A percentile compares a stretch with the other conserved stretches of the same genome.
Evolutionary conservation across 2,329 filamentous ascomycete genomes (phyloP).

Genomic region (Clonostachys solani): DNA sequence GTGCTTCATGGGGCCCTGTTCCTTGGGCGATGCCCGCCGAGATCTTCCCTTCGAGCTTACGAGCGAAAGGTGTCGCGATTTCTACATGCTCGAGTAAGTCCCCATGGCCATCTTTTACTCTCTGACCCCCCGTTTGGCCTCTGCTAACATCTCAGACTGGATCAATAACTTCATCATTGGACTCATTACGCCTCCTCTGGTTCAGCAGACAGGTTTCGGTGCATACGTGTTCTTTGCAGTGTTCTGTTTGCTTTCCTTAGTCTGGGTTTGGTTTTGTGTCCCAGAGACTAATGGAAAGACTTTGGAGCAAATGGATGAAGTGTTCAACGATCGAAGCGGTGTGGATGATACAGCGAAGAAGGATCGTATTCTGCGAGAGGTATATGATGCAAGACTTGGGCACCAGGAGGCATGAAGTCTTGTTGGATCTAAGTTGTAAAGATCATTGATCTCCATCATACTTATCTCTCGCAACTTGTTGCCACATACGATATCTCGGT

Average conservation of each 20-base stretch:
- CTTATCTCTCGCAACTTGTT: too few species aligned
- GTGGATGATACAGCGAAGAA: conserved; percentile 34
- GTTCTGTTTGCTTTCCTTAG: conserved; percentile 42
- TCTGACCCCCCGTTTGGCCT: too few species aligned
- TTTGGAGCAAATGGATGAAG: conserved; percentile 45
- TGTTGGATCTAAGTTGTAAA: too few species aligned
- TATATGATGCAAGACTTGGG: too few species aligned
- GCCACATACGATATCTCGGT: too few species aligned
- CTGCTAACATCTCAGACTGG: conserved; percentile 32
- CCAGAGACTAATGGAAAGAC: conserved; percentile 49
- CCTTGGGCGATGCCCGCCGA: conserved; percentile 28
- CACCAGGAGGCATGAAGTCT: too few species aligned
- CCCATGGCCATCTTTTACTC: too few species aligned
- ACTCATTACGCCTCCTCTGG: conserved; percentile 54
- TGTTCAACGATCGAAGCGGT: conserved; percentile 25
- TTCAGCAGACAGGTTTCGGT: conserved; percentile 42
- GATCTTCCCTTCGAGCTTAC: conserved; percentile 48
- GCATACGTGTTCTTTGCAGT: conserved; percentile 56
- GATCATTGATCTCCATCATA: too few species aligned
- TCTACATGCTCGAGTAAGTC: conserved; percentile 44
- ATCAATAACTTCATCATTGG: conserved; percentile 58
- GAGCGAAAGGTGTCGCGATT: conserved; percentile 60
- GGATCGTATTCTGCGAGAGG: too few species aligned
- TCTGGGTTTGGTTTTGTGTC: conserved; percentile 47
- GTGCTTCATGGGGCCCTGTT: conserved; percentile 21